These are phyloP conservation scores for Hysterium pulicare DNA, from an alignment of 2,329 filamentous ascomycete species.

Conservation along the genomic window DNA sequence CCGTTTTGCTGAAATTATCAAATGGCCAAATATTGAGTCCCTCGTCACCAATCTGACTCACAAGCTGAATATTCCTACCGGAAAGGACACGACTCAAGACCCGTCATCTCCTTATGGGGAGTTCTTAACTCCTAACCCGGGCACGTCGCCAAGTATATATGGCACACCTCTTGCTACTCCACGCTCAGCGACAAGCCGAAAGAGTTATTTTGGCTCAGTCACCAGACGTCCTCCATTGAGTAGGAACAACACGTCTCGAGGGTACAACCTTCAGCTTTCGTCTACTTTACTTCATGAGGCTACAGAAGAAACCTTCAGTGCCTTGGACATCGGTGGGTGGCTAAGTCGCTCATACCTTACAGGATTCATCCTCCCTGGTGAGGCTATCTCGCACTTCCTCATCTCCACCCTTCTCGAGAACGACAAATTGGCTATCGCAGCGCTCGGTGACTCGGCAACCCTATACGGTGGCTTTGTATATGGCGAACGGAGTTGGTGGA, in stretches of 20 bases:
- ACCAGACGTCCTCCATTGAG: constrained; percentile 19
- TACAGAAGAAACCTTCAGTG: constrained; percentile 13
- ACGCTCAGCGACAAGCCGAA: constrained; percentile 21
- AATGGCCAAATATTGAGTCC: constrained; percentile 46
- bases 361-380: constrained; percentile 54
- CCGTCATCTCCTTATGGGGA: constrained; percentile 18
- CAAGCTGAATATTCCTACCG: constrained; percentile 30
- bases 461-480: constrained; percentile 56
- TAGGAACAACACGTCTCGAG: constrained; percentile 25
- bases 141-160: constrained; percentile 34
- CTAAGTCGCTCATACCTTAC: constrained; percentile 55
- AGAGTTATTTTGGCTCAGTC: constrained; percentile 35
- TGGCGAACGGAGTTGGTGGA: constrained; percentile 53
- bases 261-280: constrained; percentile 30
- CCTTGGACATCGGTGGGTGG: constrained; percentile 48
- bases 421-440: constrained; percentile 46
- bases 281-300: constrained; percentile 14
- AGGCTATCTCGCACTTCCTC: constrained; percentile 52
- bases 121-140: constrained; percentile 22
- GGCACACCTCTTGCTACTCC: constrained; percentile 39
- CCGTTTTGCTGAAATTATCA: constrained; percentile 48
- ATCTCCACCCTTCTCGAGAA: constrained; percentile 57
- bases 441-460: constrained; percentile 50
- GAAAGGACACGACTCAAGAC: constrained; percentile 13
- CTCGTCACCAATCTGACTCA: constrained; percentile 37